Percentiles rank a stretch among this genome's conserved stretches.
Conservation (phyloP, 495 filamentous ascomycete genomes). For the Neurospora sublineolata region DNA sequence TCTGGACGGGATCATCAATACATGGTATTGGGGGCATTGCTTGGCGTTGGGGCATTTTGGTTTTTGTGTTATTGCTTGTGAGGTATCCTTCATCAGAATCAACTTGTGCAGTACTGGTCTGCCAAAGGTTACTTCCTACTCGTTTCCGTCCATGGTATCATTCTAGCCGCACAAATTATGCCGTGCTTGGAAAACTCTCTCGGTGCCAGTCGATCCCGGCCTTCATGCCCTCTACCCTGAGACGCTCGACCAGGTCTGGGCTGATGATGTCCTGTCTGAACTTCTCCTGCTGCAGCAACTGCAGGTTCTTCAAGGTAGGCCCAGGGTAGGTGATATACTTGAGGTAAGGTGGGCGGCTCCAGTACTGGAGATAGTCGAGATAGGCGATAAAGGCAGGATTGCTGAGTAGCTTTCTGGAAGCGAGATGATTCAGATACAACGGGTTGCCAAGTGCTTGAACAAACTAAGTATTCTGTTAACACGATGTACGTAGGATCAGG, state of each 20-base stretch:
- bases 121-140: background rate
- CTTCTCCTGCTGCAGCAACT: conserved; percentile 69
- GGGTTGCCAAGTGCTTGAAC: conserved; percentile 81
- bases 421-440: conserved; percentile 72
- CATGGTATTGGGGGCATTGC: conserved; percentile 14
- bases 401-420: conserved; percentile 49
- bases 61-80: conserved; percentile 4
- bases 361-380: conserved; percentile 77
- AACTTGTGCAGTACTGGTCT: background rate
- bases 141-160: background rate
- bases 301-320: conserved; percentile 69
- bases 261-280: conserved; percentile 76
- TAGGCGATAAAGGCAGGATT: conserved; percentile 66
- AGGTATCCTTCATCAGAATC: background rate
- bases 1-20: conserved; percentile 2
- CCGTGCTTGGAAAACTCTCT: conserved; percentile 13
- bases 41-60: conserved; percentile 13
- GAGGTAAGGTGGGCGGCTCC: conserved; percentile 66
- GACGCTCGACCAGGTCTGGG: conserved; percentile 53
- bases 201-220: conserved; percentile 37
- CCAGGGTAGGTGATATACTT: conserved; percentile 74
- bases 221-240: conserved; percentile 49
- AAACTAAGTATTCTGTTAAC: conserved; percentile 42
- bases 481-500: background rate
- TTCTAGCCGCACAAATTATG: background rate